Evolutionary conservation across 2,329 filamentous ascomycete genomes (phyloP).

Genomic region (Aspergillus sojae): DNA sequence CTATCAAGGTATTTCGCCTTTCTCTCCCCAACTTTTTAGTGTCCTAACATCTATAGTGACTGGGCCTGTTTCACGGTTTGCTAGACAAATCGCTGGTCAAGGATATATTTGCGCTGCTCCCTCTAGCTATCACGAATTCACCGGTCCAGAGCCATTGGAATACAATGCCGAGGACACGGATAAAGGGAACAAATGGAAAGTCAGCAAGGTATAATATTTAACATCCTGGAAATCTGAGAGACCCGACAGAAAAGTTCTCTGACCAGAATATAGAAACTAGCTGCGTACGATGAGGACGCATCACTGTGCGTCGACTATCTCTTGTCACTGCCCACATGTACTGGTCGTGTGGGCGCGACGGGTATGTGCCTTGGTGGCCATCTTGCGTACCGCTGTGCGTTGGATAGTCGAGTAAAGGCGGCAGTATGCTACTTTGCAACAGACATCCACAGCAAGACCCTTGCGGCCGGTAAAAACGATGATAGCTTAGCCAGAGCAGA

Average conservation of each 20-base stretch:
- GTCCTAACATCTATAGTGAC: conserved; percentile 62
- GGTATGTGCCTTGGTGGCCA: conserved; percentile 96
- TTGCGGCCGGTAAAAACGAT: conserved; percentile 70
- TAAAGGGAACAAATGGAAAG: conserved; percentile 82
- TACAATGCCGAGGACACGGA: conserved; percentile 90
- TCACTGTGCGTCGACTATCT: conserved; percentile 69
- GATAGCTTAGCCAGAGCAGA: conserved; percentile 62
- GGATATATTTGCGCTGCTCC: conserved; percentile 92
- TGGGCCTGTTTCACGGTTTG: conserved; percentile 85
- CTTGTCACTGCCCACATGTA: conserved; percentile 74
- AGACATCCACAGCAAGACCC: conserved; percentile 78
- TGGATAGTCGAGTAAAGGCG: conserved; percentile 76
- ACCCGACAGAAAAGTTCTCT: not conserved
- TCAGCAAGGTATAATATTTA: conserved; percentile 64
- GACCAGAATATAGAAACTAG: conserved; percentile 62
- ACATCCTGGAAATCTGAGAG: not conserved
- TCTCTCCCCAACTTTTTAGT: not conserved
- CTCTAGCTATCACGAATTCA: conserved; percentile 92
- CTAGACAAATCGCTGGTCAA: conserved; percentile 86
- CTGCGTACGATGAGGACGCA: conserved; percentile 83
- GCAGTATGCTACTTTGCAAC: conserved; percentile 90
- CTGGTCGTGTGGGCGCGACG: conserved; percentile 74
- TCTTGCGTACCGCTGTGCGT: conserved; percentile 71
- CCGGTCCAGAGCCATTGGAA: conserved; percentile 76
- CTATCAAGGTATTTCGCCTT: conserved; percentile 73